These are phyloP conservation scores for Rhodotorula taiwanensis DNA, from an alignment of 768 basidiomycete genomes.

Conservation along the genomic window DNA sequence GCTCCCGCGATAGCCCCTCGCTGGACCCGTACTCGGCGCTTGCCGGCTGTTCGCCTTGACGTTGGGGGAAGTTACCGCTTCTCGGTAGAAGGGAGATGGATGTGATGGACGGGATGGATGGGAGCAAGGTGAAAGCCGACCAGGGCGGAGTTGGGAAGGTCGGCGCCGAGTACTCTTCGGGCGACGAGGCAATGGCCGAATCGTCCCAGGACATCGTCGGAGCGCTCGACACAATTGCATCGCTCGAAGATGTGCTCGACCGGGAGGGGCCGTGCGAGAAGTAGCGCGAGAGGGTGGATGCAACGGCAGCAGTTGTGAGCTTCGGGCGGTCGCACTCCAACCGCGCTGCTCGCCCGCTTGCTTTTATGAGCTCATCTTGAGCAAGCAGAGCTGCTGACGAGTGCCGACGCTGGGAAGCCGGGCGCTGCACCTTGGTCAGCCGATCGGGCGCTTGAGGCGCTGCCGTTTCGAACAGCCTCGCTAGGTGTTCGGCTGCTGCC, in stretches of 20 bases:
- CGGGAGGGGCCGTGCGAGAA: neutral
- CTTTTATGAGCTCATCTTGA: neutral
- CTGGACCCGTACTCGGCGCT: too few species aligned
- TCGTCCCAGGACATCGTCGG: neutral
- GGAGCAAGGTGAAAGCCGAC: neutral
- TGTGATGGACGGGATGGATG: neutral
- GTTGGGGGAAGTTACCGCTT: too few species aligned
- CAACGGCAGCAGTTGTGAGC: neutral
- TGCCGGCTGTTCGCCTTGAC: too few species aligned
- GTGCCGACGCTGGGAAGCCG: neutral
- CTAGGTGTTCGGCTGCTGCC: too few species aligned
- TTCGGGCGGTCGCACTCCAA: too few species aligned
- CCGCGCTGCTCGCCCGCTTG: neutral
- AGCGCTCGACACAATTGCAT: neutral
- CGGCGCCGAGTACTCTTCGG: neutral
- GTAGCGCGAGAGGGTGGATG: neutral
- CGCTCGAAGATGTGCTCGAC: neutral
- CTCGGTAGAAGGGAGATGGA: too few species aligned
- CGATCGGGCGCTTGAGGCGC: too few species aligned
- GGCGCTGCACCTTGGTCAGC: too few species aligned
- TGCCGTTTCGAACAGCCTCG: too few species aligned
- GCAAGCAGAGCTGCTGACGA: neutral
- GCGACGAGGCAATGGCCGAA: neutral
- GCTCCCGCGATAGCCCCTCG: too few species aligned
- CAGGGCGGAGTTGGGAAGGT: neutral